These are phyloP conservation scores for Rhodomyrtus psidioides DNA, from an alignment of 441 rosid genomes.

Conservation along the genomic window DNA sequence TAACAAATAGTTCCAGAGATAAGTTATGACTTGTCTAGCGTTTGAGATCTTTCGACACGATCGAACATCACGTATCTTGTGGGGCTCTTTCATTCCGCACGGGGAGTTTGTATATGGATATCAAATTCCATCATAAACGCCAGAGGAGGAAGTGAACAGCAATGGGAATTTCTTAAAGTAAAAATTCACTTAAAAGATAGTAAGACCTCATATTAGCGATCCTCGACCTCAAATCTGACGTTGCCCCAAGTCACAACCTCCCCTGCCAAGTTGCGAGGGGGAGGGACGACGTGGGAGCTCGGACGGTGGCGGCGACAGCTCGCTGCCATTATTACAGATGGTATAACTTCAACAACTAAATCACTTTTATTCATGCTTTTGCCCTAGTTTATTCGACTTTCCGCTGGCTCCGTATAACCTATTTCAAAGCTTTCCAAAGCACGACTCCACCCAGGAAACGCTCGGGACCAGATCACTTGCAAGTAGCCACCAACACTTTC, in stretches of 20 bases:
- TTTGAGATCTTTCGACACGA: neutral
- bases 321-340: neutral
- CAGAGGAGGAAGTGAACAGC: neutral
- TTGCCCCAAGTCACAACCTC: neutral
- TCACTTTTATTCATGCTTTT: neutral
- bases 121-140: neutral
- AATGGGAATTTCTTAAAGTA: neutral
- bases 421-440: neutral
- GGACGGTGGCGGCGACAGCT: neutral
- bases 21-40: too few species aligned
- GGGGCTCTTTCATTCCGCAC: neutral
- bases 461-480: constrained; percentile 25
- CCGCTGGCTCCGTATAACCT: neutral
- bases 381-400: neutral
- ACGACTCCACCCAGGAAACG: neutral
- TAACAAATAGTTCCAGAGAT: too few species aligned
- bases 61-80: neutral
- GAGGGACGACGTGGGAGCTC: neutral
- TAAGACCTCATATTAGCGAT: neutral
- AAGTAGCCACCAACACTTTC: constrained; percentile 48
- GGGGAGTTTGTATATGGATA: neutral
- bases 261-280: neutral
- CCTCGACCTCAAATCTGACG: neutral
- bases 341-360: neutral
- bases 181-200: neutral